Base-by-base conservation (phyloP, 2,329 filamentous ascomycete species). In the Hirsutella thompsonii region DNA sequence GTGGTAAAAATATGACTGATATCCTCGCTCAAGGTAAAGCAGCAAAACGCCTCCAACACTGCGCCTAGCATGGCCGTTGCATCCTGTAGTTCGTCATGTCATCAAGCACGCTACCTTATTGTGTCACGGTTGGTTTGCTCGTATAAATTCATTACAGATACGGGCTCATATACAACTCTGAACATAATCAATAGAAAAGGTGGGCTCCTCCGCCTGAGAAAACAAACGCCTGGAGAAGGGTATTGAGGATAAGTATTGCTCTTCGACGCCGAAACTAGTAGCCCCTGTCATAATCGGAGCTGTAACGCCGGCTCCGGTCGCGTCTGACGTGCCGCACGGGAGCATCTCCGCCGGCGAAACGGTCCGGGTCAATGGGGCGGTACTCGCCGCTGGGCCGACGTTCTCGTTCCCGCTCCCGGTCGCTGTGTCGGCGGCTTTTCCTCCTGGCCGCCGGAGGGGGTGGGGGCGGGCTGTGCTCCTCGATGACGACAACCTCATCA, bases 401-500 rank as follows among this genome's bases (percentile, higher is more conserved):
- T 32, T n/a, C 29, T 32, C 29, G 29, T 32, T n/a, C 13, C 29
- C 16, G 29, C 29, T 35, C 30, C 2, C 34, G 29, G 19, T 42
- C 13, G 37, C 49, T 48, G 8, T 43, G 37, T 18, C 51, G 46
- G 23, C 50, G 46, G 28, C 51, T 50, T 21, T 44, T 52, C 45
- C 28, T 41, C 34, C 44, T 52, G n/a, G n/a, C n/a, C n/a, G n/a
- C n/a, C 39, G 54, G 48, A 28, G 52, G 48, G 8, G 48, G 54
- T 39, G 49, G 52, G 3, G 36, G 19, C 16, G 41, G 32, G 21
- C 32, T 39, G 35, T 58, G 52, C 50, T 61, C 58, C 46, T 61
- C 58, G 35, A 58, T 53, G 14, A 61, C 58, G 1, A 61, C 52
- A 13, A 61, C 56, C 55, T 69, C 65, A 36, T 63, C 60, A 5